Base-by-base conservation (phyloP, 345 rosid species). In the Linum lewisii region DNA sequence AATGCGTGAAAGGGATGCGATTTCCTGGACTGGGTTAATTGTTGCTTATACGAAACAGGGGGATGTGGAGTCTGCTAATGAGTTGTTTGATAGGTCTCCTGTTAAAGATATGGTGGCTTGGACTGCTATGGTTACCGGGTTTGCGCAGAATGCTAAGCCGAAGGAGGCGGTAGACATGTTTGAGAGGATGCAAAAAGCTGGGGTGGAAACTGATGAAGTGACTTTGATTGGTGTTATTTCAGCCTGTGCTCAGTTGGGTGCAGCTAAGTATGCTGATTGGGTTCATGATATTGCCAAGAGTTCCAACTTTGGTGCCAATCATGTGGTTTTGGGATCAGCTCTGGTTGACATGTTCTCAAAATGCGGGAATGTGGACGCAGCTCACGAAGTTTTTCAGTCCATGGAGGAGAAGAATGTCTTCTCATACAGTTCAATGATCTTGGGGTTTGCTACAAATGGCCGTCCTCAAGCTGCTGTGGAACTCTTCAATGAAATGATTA, bases 281-380 rank as follows among this genome's bases (percentile, higher is more conserved):
- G 77, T 82, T 51, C 25, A 70, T 1, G 66, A 76, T 24, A 67
- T 80, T 45, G 84, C 81, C 14, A 66, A 61, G 21, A 75, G 71
- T 21, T 73, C 61, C 18, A 81, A 80, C 8, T 69, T 67, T 63
- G 69, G 75, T 37, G 64, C 74, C 54, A 53, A 52, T 2, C 64
- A 71, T 20, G 86, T 92, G 51, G 68, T 86, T 54, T 69, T 88
- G 7, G 95, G 98, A 14, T 86, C 92, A 3, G 84, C 95, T 0
- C 75, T 92, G 73, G 76, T 88, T 22, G 94, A 92, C 37, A 83
- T 86, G 97, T 88, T 83, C 57, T 78, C 97, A 0, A 92, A 92
- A 72, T 86, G 97, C 10, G 98, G 95, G 20, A 76, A 60, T 54
- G 66, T 88, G 18, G 87, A 81, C 21, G 80, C 73, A 44, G 98